phyloP scores from a whole-genome alignment of 1,284 basidiomycete species.

The Sanguinoderma infundibulare region DNA sequence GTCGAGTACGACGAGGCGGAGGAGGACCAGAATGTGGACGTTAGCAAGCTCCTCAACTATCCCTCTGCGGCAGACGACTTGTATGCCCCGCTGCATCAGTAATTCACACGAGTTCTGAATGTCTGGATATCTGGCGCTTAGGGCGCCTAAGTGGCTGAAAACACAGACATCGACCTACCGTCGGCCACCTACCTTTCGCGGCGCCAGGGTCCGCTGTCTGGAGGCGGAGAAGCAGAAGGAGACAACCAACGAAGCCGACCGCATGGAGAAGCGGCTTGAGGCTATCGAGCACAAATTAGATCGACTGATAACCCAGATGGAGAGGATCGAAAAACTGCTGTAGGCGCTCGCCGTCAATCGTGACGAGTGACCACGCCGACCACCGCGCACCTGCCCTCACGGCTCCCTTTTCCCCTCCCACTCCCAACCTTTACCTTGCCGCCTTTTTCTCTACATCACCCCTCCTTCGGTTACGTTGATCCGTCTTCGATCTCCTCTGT shows the following conservation, averaged over 20 bases:
- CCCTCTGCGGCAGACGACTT: not conserved
- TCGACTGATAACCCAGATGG: conserved; percentile 17
- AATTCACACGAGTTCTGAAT: conserved; percentile 1
- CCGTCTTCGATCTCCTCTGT: not conserved
- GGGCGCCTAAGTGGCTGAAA: too few species aligned
- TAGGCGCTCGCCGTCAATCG: not conserved
- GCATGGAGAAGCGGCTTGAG: conserved; percentile 21
- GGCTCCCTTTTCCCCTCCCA: not conserved
- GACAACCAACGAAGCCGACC: conserved; percentile 3
- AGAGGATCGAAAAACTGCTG: conserved; percentile 16
- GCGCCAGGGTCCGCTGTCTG: conserved; percentile 28
- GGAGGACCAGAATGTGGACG: not conserved
- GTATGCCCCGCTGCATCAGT: not conserved
- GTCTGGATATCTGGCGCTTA: too few species aligned
- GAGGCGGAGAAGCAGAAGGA: not conserved
- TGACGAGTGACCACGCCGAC: too few species aligned
- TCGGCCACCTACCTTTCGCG: not conserved
- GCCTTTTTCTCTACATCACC: not conserved
- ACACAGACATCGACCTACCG: too few species aligned
- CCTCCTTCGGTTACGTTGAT: not conserved
- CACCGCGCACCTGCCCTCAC: not conserved
- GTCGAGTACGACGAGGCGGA: conserved; percentile 1
- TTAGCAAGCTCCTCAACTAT: not conserved
- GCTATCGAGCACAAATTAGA: conserved; percentile 29
- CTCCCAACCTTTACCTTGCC: not conserved